These are phyloP conservation scores for Pyrenophora tritici-repentis DNA, from an alignment of 2,329 filamentous ascomycete genomes.

Conservation along the genomic window DNA sequence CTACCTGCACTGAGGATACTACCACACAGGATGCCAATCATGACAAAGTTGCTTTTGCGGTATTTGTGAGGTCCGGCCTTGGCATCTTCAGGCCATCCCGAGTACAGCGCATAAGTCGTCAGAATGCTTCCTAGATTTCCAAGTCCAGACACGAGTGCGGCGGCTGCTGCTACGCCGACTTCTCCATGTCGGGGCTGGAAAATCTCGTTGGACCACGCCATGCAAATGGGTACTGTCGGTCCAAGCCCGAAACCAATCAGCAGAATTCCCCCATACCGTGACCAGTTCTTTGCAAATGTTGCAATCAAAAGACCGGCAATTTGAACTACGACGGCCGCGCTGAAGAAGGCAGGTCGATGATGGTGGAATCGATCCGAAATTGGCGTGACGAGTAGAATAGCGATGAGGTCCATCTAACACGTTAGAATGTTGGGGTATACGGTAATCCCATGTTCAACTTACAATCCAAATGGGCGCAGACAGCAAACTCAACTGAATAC, in stretches of 20 bases:
- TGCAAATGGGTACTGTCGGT: conserved; percentile 88
- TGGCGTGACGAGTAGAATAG: conserved; percentile 83
- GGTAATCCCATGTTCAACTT: conserved; percentile 44
- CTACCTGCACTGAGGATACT: conserved; percentile 74
- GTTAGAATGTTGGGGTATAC: background rate
- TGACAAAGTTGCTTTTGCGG: conserved; percentile 81
- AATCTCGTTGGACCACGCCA: conserved; percentile 91
- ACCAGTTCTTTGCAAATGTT: conserved; percentile 81
- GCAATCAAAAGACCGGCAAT: conserved; percentile 80
- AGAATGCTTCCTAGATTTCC: conserved; percentile 86
- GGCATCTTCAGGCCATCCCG: conserved; percentile 80
- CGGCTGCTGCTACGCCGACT: conserved; percentile 84
- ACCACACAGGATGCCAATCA: conserved; percentile 81
- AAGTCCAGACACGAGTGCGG: conserved; percentile 82
- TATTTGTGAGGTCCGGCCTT: conserved; percentile 68
- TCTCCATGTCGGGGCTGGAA: conserved; percentile 90
- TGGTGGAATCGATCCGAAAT: conserved; percentile 85
- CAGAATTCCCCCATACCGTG: conserved; percentile 84
- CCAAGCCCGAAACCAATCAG: conserved; percentile 90
- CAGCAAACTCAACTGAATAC: conserved; percentile 77
- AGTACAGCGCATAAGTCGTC: conserved; percentile 88
- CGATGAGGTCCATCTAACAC: conserved; percentile 78
- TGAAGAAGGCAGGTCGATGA: conserved; percentile 81
- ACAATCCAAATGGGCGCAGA: conserved; percentile 93
- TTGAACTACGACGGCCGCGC: conserved; percentile 73